Conservation (phyloP, 2,329 filamentous ascomycete genomes). For the Pseudogymnoascus sp. region DNA sequence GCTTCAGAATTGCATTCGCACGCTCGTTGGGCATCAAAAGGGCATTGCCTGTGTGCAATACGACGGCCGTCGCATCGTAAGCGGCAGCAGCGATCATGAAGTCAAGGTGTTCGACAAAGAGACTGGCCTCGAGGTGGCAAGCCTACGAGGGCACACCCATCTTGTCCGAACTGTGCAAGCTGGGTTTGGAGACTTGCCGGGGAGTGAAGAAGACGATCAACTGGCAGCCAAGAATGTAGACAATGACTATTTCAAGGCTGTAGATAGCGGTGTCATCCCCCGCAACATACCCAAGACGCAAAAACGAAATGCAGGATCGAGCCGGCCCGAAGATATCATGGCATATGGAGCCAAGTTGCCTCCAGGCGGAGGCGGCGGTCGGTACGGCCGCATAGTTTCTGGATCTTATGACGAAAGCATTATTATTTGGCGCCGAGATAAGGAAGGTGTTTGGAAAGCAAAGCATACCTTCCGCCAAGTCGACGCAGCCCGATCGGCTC, state of each 20-base stretch:
- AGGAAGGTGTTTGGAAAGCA: conserved; percentile 76
- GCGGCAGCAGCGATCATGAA: conserved; percentile 90
- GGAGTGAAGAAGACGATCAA: conserved; percentile 67
- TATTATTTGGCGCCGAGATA: conserved; percentile 86
- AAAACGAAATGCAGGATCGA: conserved; percentile 56
- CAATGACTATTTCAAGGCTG: conserved; percentile 58
- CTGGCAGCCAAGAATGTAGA: conserved; percentile 68
- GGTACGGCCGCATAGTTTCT: conserved; percentile 89
- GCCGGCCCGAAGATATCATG: conserved; percentile 65
- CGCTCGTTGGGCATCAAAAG: conserved; percentile 80
- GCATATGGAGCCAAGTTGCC: conserved; percentile 81
- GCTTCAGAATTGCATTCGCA: conserved; percentile 66
- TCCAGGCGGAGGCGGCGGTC: conserved; percentile 81
- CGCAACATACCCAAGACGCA: conserved; percentile 16
- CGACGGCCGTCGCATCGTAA: conserved; percentile 86
- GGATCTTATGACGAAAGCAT: conserved; percentile 95
- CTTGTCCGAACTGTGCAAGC: conserved; percentile 93
- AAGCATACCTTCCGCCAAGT: conserved; percentile 70
- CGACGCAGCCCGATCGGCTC: conserved; percentile 52
- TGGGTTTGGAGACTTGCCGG: conserved; percentile 81
- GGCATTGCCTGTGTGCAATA: conserved; percentile 98
- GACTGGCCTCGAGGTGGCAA: conserved; percentile 82
- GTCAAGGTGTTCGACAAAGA: conserved; percentile 89
- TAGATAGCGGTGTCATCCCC: conserved; percentile 43
- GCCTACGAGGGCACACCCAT: conserved; percentile 70